Evolutionary conservation across 1,284 basidiomycete genomes (phyloP).

Genomic region (Schizophyllum amplum): DNA sequence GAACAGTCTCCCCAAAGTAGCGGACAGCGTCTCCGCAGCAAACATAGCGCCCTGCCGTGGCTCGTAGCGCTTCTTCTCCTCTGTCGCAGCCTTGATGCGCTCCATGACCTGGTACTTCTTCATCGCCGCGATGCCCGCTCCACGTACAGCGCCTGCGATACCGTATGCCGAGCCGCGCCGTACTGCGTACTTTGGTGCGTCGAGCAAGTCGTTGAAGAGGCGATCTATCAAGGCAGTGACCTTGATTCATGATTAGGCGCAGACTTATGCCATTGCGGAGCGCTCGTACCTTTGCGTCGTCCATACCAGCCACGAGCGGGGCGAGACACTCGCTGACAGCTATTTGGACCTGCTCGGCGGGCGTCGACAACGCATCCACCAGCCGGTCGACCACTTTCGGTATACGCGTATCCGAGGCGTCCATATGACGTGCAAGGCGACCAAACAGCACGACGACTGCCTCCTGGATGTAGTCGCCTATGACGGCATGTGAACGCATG

Average conservation of each 20-base stretch:
- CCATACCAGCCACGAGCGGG: conserved; percentile 75
- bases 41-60: conserved; percentile 93
- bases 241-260: conserved; percentile 18
- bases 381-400: conserved; percentile 86
- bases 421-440: conserved; percentile 85
- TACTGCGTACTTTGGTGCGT: conserved; percentile 81
- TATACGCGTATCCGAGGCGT: conserved; percentile 68
- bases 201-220: conserved; percentile 71
- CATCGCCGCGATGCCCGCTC: conserved; percentile 80
- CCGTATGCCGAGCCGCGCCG: conserved; percentile 96
- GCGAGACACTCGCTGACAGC: conserved; percentile 94
- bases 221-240: conserved; percentile 68
- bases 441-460: conserved; percentile 95
- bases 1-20: conserved; percentile 81
- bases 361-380: conserved; percentile 88
- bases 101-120: conserved; percentile 79
- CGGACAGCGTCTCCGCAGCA: conserved; percentile 88
- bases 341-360: conserved; percentile 93
- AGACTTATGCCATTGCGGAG: not conserved
- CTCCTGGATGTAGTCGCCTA: conserved; percentile 86
- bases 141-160: conserved; percentile 87
- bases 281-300: conserved; percentile 21
- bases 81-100: conserved; percentile 70
- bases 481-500: too few species aligned
- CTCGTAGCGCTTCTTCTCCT: conserved; percentile 87